Percentiles rank a stretch among this genome's conserved stretches.
Evolutionary conservation across 2,329 filamentous ascomycete species (phyloP).

Genomic region (Apiospora aurea): DNA sequence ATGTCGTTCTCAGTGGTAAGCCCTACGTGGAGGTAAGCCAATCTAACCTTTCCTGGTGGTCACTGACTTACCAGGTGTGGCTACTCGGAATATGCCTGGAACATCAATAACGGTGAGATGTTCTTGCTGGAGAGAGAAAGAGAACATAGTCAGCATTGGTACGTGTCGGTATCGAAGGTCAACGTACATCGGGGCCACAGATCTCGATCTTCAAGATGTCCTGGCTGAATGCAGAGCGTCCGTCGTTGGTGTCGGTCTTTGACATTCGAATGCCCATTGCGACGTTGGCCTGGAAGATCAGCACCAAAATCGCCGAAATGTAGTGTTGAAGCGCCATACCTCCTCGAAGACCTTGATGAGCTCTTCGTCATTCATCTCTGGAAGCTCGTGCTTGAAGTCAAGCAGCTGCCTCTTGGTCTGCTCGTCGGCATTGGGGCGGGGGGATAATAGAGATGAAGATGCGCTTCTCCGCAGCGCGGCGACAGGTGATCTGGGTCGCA

Average conservation of each 20-base stretch:
- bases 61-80: slow-evolving; percentile 1
- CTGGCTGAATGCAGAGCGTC: slow-evolving; percentile 25
- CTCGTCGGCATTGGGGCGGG: slow-evolving; percentile 23
- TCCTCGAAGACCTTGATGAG: slow-evolving; percentile 3
- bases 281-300: slow-evolving; percentile 22
- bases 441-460: slow-evolving; percentile 26
- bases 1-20: slow-evolving; percentile 30
- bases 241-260: slow-evolving; percentile 10
- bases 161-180: neutral
- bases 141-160: neutral
- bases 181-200: slow-evolving; percentile 26
- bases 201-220: slow-evolving; percentile 33
- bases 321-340: neutral
- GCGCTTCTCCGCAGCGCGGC: slow-evolving; percentile 19
- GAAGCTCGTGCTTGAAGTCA: slow-evolving; percentile 23
- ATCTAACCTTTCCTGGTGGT: neutral
- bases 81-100: slow-evolving; percentile 27
- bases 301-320: neutral
- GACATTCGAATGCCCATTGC: slow-evolving; percentile 25
- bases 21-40: slow-evolving; percentile 2
- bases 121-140: neutral
- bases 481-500: slow-evolving; percentile 36
- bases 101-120: slow-evolving; percentile 30
- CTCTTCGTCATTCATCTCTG: neutral
- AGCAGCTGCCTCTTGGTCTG: slow-evolving; percentile 2